Evolutionary conservation across 2,329 filamentous ascomycete genomes (phyloP).

Genomic region (Aspergillus awamori): DNA sequence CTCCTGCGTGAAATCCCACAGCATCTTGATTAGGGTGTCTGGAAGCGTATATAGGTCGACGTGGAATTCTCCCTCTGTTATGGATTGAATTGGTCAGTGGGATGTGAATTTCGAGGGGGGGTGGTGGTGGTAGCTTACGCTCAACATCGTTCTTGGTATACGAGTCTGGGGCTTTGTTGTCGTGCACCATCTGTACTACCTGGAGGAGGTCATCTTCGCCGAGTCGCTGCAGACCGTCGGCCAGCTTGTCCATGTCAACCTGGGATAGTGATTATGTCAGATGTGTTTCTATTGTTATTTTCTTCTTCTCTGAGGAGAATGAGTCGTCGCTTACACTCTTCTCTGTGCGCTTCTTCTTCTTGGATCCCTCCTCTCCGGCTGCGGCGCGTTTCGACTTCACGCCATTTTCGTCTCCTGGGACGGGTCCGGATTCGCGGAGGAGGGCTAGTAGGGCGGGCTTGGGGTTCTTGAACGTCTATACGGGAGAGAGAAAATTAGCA

Average conservation of each 20-base stretch:
- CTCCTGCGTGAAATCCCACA: constrained; percentile 80
- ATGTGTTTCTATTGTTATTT: not conserved
- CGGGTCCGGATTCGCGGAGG: constrained; percentile 80
- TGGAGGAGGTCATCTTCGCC: constrained; percentile 90
- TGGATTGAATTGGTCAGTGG: constrained; percentile 34
- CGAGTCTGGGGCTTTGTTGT: constrained; percentile 90
- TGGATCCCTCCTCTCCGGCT: constrained; percentile 61
- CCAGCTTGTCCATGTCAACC: constrained; percentile 94
- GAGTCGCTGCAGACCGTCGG: constrained; percentile 85
- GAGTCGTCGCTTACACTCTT: constrained; percentile 53
- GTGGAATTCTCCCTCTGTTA: constrained; percentile 88
- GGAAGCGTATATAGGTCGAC: constrained; percentile 98
- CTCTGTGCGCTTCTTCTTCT: constrained; percentile 74
- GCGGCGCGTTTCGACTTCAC: constrained; percentile 64
- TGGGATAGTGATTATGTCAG: constrained; percentile 27
- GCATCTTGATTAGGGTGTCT: constrained; percentile 83
- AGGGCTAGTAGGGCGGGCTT: constrained; percentile 79
- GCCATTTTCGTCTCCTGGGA: constrained; percentile 72
- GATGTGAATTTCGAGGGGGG: not conserved
- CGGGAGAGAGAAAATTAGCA: not conserved
- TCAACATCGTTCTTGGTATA: constrained; percentile 98
- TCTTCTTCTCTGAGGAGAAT: not conserved
- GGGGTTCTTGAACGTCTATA: constrained; percentile 83
- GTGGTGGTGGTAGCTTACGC: constrained; percentile 59
- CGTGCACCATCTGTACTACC: constrained; percentile 96